Percentiles rank a stretch among this genome's conserved stretches.
Evolutionary conservation across 2,329 filamentous ascomycete species (phyloP).

Genomic region (Talaromyces sp.): DNA sequence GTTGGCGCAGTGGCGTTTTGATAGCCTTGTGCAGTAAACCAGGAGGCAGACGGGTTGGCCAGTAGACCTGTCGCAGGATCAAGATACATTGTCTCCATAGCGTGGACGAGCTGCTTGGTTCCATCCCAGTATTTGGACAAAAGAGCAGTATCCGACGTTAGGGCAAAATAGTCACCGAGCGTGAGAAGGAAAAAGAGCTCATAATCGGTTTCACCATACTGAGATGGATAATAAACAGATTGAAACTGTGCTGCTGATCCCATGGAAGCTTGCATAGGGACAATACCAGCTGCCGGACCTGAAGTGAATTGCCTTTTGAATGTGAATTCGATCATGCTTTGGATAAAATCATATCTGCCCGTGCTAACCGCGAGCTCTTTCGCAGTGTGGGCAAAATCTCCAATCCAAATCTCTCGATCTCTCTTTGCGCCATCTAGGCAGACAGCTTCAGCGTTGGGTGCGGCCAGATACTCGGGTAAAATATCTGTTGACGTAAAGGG

Average conservation of each 20-base stretch:
- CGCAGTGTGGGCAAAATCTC: neutral
- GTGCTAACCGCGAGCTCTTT: neutral
- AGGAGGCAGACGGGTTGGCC: neutral
- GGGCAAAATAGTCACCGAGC: neutral
- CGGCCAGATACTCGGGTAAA: neutral
- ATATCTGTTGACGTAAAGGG: neutral
- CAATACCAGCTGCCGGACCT: neutral
- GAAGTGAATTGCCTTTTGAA: neutral
- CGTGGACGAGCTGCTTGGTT: neutral
- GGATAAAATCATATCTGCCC: neutral
- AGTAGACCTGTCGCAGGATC: neutral
- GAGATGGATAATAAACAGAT: neutral
- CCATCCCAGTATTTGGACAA: neutral
- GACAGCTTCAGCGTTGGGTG: neutral
- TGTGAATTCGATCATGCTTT: neutral
- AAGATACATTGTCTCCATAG: neutral
- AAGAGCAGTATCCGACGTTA: neutral
- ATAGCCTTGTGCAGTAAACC: neutral
- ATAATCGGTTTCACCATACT: neutral
- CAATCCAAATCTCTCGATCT: neutral
- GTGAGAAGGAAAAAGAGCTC: neutral
- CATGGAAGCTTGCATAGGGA: neutral
- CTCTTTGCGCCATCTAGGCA: neutral
- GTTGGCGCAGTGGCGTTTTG: neutral
- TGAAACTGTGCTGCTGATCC: neutral